Evolutionary conservation across 2,329 filamentous ascomycete species (phyloP), one percentile per base, ranked within the genome.

Genomic region (Aspergillus ibericus): DNA sequence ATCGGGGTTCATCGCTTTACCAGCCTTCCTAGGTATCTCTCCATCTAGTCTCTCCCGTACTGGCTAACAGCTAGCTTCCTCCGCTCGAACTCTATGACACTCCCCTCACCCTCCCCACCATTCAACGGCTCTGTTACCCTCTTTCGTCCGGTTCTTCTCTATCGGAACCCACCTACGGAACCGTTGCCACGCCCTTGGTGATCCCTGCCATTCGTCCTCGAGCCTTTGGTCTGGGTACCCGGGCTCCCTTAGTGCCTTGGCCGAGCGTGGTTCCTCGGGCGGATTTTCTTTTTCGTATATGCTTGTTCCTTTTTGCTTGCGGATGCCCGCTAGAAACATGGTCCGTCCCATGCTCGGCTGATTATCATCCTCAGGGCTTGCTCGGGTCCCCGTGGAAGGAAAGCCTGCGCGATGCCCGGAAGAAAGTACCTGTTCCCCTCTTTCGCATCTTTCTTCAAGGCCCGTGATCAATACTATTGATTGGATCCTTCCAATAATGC

Each of bases 401-500:
- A 48, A n/a, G 9, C 6, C 22, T 36, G 49, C 15, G 16, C 35
- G 34, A 38, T 52, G 25, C 5, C 22, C 15, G 15, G 18, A 42
- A 18, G 35, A 40, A 20, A 18, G 50, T 20, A 15, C 40, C 44
- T 42, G 16, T 12, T n/a, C 32, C 15, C n/a, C 35, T 20, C 35
- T 16, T 47, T 35, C 49, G 40, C 53, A 32, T 27, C 12, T 29
- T 36, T 18, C 34, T 40, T 25, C 8, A 18, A 25, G 12, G 34
- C 29, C 16, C 29, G 36, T 44, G 18, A 32, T 32, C 38, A 16
- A 34, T 53, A 46, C 65, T 69, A 69, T 69, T 56, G 67, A 62
- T 61, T 61, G 55, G 55, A 44, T 16, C 34, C 46, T 53, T 42
- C 35, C 57, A 60, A 60, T 64, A 61, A 59, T 59, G 32, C 36